Evolutionary conservation across 2,329 filamentous ascomycete species (phyloP), one percentile per base, ranked within the genome.

Genomic region (Fusarium solani-melongenae): DNA sequence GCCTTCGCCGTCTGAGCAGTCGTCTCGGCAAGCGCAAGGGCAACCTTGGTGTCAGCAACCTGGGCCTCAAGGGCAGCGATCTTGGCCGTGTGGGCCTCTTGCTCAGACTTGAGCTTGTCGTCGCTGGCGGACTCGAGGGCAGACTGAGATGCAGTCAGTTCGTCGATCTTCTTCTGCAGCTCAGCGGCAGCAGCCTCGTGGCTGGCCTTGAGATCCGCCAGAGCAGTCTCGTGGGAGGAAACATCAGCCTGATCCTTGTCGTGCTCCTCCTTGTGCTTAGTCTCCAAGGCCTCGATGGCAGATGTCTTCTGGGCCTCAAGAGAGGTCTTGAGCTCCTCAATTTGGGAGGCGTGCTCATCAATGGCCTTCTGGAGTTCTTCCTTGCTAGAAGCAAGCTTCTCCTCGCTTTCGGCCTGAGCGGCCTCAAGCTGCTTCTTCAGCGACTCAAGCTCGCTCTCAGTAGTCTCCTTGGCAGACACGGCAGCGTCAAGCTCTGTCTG

Each of bases 111-210:
- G 27, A 85, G 68, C 74, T 84, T 86, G 41, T 84, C 82, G 59
- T 84, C 83, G 73, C 84, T 85, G 14, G 85, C 83, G 27, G 82
- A 80, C 76, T 87, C 84, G 8, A 88, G 77, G 6, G 82, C 80
- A n/a, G 81, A 79, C 59, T 86, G 86, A 3, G 86, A 85, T 2
- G 85, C 82, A 1, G 83, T 83, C 61, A 91, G 79, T 44, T 88
- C 86, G 22, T 89, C 86, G 34, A 92, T 83, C 80, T 89, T 87
- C 76, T 83, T 86, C 79, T 91, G 86, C 53, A 92, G 81, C 22
- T 86, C 86, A 27, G 83, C 83, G 33, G 86, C 76, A 5, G 83
- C 80, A 12, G 83, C 76, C 63, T 90, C 87, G 70, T 91, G 88
- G 56, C 81, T 81, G 5, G 84, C 74, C 76, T 86, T 88, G 55